These are phyloP conservation scores for Kwoniella sp. DNA, from an alignment of 768 basidiomycete species.

Conservation along the genomic window DNA sequence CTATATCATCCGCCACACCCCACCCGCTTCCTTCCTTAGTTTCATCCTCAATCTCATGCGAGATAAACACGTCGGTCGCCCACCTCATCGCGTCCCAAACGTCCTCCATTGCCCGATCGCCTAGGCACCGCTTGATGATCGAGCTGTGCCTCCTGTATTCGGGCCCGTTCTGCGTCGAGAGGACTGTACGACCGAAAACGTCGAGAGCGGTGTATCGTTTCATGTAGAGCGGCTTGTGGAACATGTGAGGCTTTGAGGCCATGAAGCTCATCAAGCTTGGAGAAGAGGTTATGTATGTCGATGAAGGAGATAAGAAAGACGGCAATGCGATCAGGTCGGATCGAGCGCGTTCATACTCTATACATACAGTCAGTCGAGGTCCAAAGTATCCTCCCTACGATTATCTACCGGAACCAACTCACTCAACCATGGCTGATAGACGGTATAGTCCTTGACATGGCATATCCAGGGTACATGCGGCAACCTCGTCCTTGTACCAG, in stretches of 20 bases:
- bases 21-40: constrained; percentile 10
- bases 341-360: constrained; percentile 32
- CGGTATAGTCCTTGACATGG: constrained; percentile 27
- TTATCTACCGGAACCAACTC: constrained; percentile 7
- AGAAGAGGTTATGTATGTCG: constrained; percentile 30
- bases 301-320: constrained; percentile 17
- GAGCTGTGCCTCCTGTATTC: constrained; percentile 33
- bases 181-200: constrained; percentile 33
- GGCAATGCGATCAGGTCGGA: constrained; percentile 36
- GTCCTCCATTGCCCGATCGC: constrained; percentile 26
- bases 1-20: constrained; percentile 20
- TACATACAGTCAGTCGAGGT: too few relatives aligned
- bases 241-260: constrained; percentile 8
- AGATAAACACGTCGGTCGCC: constrained; percentile 19
- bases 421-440: constrained; percentile 40
- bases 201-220: constrained; percentile 29
- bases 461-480: constrained; percentile 39
- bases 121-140: constrained; percentile 36
- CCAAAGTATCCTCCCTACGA: background rate
- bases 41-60: constrained; percentile 9
- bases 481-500: constrained; percentile 26
- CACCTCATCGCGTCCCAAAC: constrained; percentile 27
- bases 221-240: constrained; percentile 27
- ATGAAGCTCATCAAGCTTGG: constrained; percentile 18
- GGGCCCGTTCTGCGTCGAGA: constrained; percentile 25